Conservation (phyloP, 495 filamentous ascomycete species). For the Terfezia claveryi region DNA sequence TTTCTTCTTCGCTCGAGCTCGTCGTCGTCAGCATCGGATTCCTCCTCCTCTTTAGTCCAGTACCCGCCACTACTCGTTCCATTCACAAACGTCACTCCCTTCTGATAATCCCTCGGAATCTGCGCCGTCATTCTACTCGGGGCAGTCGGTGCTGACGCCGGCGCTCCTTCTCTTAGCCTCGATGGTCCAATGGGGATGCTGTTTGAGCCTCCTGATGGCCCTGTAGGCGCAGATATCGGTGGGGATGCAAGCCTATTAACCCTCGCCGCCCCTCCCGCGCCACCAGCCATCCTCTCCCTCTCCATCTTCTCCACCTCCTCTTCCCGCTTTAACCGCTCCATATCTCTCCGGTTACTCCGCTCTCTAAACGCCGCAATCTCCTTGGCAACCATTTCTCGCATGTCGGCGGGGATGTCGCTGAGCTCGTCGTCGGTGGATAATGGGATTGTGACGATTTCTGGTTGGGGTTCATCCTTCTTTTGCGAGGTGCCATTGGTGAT, state of each 20-base stretch:
- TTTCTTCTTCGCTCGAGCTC: conserved; percentile 57
- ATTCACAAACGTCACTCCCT: conserved; percentile 72
- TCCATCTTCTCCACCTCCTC: conserved; percentile 86
- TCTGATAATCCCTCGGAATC: conserved; percentile 56
- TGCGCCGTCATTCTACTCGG: conserved; percentile 25
- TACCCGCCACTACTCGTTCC: conserved; percentile 46
- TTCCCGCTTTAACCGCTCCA: conserved; percentile 66
- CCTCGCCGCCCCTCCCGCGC: conserved; percentile 17
- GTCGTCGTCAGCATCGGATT: conserved; percentile 68
- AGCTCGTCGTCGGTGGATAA: conserved; percentile 82
- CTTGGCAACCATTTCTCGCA: conserved; percentile 86
- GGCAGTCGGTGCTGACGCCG: conserved; percentile 4
- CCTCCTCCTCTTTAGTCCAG: conserved; percentile 55
- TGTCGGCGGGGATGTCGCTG: conserved; percentile 83
- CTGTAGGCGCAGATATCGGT: conserved; percentile 35
- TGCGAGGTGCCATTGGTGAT: conserved; percentile 4
- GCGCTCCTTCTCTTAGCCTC: conserved; percentile 9
- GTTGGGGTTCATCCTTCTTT: conserved; percentile 21
- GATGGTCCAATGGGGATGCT: conserved; percentile 65
- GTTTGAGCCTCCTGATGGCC: conserved; percentile 52
- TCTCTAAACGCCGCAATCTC: conserved; percentile 92
- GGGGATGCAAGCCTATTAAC: conserved; percentile 44
- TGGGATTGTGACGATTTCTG: conserved; percentile 76
- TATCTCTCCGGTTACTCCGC: conserved; percentile 61
- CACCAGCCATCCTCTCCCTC: conserved; percentile 43